phyloP scores from a whole-genome alignment of 805 yeast genomes.

The Huiozyma naganishii region DNA sequence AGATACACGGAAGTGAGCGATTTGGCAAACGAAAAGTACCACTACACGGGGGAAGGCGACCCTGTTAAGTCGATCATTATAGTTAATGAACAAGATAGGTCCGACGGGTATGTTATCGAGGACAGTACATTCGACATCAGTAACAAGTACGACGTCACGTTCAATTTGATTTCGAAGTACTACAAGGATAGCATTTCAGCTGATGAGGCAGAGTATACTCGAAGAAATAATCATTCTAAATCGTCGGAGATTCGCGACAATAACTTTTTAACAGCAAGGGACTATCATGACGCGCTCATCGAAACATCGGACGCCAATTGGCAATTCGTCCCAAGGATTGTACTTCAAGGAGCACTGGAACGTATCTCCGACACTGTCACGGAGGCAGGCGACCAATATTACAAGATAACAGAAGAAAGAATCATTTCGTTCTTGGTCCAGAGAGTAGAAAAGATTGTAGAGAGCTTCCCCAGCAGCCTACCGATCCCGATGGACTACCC shows the following conservation, averaged over 20 bases:
- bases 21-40: slow-evolving; percentile 17
- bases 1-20: slow-evolving; percentile 13
- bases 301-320: slow-evolving; percentile 20
- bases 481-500: slow-evolving; percentile 23
- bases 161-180: slow-evolving; percentile 18
- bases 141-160: slow-evolving; percentile 16
- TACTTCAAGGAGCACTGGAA: slow-evolving; percentile 19
- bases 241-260: slow-evolving; percentile 2
- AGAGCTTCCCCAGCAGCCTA: slow-evolving; percentile 31
- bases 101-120: slow-evolving; percentile 16
- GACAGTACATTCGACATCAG: slow-evolving; percentile 12
- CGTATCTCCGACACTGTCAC: slow-evolving; percentile 31
- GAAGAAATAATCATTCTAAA: background rate
- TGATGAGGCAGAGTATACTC: slow-evolving; percentile 16
- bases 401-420: slow-evolving; percentile 33
- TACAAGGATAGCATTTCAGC: slow-evolving; percentile 6
- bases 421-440: slow-evolving; percentile 30
- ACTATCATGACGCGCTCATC: slow-evolving; percentile 24
- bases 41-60: slow-evolving; percentile 15
- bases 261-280: slow-evolving; percentile 23
- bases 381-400: slow-evolving; percentile 37
- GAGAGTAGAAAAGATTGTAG: slow-evolving; percentile 30
- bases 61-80: slow-evolving; percentile 21
- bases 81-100: slow-evolving; percentile 11
- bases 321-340: slow-evolving; percentile 10